These are phyloP conservation scores for Mesembryanthemum crystallinum DNA, from an alignment of 148 eudicot species.

Conservation along the genomic window DNA sequence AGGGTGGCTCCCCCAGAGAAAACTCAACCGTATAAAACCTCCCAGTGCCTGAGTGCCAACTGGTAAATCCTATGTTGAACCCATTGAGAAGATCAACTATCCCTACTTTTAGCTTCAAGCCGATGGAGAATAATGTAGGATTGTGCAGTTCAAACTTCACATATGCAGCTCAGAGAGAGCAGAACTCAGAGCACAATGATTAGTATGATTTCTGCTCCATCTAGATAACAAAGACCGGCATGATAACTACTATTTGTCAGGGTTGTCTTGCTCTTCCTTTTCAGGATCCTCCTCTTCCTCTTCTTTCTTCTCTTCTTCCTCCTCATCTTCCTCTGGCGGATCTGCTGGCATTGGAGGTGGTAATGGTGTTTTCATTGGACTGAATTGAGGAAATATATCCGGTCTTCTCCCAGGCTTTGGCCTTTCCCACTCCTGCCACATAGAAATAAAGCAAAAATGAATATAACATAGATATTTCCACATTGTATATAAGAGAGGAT, in stretches of 20 bases:
- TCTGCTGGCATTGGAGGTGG: constrained; percentile 91
- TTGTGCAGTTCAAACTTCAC: not conserved
- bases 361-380: constrained; percentile 96
- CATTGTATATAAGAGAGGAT: not conserved
- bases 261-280: constrained; percentile 45
- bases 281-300: constrained; percentile 56
- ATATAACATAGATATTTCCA: not conserved
- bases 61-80: not conserved
- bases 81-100: not conserved
- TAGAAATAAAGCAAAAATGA: not conserved
- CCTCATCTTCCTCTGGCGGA: constrained; percentile 81
- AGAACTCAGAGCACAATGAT: constrained; percentile 4
- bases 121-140: not conserved
- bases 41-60: not conserved
- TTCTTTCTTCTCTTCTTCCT: constrained; percentile 61
- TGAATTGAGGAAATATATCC: constrained; percentile 82
- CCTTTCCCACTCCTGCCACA: constrained; percentile 81
- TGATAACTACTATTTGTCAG: constrained; percentile 26
- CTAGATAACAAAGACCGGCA: not conserved
- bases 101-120: not conserved
- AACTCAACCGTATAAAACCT: not conserved
- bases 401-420: constrained; percentile 80
- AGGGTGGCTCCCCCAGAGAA: constrained; percentile 1
- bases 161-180: not conserved
- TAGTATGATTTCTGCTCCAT: not conserved